These are phyloP conservation scores for Puccinia polysora DNA, from an alignment of 1,284 basidiomycete species.

Conservation along the genomic window DNA sequence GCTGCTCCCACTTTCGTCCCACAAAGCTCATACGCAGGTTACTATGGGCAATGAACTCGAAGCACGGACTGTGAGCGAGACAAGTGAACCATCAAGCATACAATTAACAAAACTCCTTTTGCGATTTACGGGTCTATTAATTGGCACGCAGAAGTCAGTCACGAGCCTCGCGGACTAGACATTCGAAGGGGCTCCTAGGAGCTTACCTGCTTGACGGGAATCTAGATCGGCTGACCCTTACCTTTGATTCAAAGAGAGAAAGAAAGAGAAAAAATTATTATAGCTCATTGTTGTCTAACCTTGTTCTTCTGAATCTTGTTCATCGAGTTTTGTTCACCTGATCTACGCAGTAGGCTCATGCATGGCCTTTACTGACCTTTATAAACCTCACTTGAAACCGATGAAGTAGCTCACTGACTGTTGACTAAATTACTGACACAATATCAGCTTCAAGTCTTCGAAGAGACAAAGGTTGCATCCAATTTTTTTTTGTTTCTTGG, in stretches of 20 bases:
- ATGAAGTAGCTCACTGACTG: slow-evolving; percentile 20
- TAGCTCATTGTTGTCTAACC: slow-evolving; percentile 11
- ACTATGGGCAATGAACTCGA: slow-evolving; percentile 33
- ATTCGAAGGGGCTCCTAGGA: slow-evolving; percentile 7
- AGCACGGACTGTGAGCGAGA: background rate
- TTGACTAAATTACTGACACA: slow-evolving; percentile 18
- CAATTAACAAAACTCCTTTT: background rate
- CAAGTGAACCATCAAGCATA: background rate
- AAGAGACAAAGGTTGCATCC: slow-evolving; percentile 25
- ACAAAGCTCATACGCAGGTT: slow-evolving; percentile 35
- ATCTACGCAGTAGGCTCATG: background rate
- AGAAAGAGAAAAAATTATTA: too few relatives aligned
- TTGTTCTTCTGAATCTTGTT: slow-evolving; percentile 32
- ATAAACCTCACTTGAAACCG: slow-evolving; percentile 10
- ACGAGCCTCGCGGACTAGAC: background rate
- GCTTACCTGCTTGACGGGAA: background rate
- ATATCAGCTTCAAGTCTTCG: slow-evolving; percentile 14
- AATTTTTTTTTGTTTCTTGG: slow-evolving; percentile 12
- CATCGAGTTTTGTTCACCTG: slow-evolving; percentile 19
- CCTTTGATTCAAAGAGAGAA: slow-evolving; percentile 9
- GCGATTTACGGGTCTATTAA: background rate
- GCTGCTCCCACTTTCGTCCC: slow-evolving; percentile 36
- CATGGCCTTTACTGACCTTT: slow-evolving; percentile 34
- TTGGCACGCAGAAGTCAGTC: background rate
- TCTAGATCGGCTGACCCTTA: slow-evolving; percentile 12